phyloP scores from a whole-genome alignment of 306 rosid genomes.

The Neltuma alba region DNA sequence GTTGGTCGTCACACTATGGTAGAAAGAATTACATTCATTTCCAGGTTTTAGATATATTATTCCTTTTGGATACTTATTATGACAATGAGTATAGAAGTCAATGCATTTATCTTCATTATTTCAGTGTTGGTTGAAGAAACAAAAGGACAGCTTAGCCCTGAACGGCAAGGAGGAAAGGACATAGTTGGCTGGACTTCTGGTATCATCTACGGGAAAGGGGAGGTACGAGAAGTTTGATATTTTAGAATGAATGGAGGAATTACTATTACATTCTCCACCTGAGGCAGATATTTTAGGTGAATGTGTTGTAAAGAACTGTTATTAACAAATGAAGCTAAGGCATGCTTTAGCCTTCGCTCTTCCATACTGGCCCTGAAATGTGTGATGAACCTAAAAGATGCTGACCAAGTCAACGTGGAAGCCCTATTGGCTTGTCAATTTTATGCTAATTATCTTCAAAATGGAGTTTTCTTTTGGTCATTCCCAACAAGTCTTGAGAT shows the following conservation, averaged over 20 bases:
- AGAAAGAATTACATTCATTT: not conserved
- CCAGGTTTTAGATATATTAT: not conserved
- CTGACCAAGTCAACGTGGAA: not conserved
- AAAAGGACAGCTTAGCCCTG: slow-evolving; percentile 78
- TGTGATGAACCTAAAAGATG: too few species aligned
- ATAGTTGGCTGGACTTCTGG: slow-evolving; percentile 88
- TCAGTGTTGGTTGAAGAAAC: slow-evolving; percentile 99
- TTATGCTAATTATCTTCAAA: too few species aligned
- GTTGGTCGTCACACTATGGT: too few species aligned
- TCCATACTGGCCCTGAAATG: slow-evolving; percentile 11
- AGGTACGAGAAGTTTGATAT: slow-evolving; percentile 53
- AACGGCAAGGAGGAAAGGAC: slow-evolving; percentile 57
- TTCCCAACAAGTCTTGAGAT: too few species aligned
- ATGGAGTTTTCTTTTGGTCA: too few species aligned
- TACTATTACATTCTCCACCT: not conserved
- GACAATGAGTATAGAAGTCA: not conserved
- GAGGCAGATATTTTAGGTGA: not conserved
- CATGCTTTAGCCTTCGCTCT: slow-evolving; percentile 6
- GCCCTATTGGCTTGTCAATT: not conserved
- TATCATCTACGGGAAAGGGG: slow-evolving; percentile 87
- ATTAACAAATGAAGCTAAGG: not conserved
- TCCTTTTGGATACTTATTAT: not conserved
- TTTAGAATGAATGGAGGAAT: not conserved
- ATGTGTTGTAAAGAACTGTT: not conserved
- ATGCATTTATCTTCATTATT: slow-evolving; percentile 20